Base-by-base conservation (phyloP, 176 grass and related monocot genomes). In the Eragrostis curvula region DNA sequence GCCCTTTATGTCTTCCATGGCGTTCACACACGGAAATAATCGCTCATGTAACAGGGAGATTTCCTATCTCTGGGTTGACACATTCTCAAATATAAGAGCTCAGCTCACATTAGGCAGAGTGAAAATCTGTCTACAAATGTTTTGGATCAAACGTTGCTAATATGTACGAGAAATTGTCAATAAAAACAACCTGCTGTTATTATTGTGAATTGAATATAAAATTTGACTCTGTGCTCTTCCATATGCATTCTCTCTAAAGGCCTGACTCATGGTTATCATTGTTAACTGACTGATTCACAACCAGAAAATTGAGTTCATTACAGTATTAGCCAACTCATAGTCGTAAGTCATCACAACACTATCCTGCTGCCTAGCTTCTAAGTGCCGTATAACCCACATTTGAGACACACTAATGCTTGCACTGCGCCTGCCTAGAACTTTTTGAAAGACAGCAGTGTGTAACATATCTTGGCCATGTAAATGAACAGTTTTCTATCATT, bases 211-310 rank as follows among this genome's bases (percentile, higher is more conserved):
- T 12, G 9, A n/a, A 59, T 12, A 10, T 12, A 59, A 59, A 25
- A 12, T 59, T 7, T 24, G n/a, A 59, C n/a, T 0, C 21, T 59
- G n/a, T 25, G 12, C 1, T 25, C 9, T 25, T 59, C 24, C 58
- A 62, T 25, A 59, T 25, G 25, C 12, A n/a, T 24, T 59, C n/a
- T 24, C 9, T 59, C 9, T 9, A 59, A 59, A 42, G 20, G 17
- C 24, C 15, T 8, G 25, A 64, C 23, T 59, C 21, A 77, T 48
- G 13, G 8, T 27, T 61, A 59, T 27, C 27, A 24, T 76, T 50
- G 49, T 36, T 12, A 76, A 1, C 28, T 85, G 44, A 78, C 16
- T 61, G 50, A 52, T 74, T 69, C 63, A 15, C 32, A 17, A 75
- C 16, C 15, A 27, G 55, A 68, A 17, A 12, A 85, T 24, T 18